A percentile compares a stretch with the other conserved stretches of the same genome.
Conservation (phyloP, 2,329 filamentous ascomycete genomes). For the Fusarium zealandicum region DNA sequence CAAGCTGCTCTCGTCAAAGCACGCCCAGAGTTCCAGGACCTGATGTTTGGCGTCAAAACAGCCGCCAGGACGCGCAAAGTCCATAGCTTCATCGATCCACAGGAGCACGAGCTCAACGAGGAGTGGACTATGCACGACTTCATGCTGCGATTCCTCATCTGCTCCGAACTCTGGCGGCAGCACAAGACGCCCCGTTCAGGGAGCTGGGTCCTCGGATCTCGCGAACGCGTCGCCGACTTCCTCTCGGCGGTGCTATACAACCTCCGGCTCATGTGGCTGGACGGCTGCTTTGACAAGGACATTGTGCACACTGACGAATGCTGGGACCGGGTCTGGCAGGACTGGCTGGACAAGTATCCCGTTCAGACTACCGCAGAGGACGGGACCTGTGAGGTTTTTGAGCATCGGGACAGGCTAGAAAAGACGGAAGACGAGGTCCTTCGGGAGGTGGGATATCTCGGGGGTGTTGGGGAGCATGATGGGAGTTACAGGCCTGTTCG, state of each 20-base stretch:
- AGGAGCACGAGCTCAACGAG: neutral
- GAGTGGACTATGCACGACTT: constrained; percentile 22
- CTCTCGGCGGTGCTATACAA: constrained; percentile 37
- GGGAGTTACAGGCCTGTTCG: constrained; percentile 11
- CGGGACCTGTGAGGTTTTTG: constrained; percentile 17
- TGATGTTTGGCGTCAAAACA: constrained; percentile 32
- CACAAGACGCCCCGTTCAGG: constrained; percentile 28
- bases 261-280: constrained; percentile 32
- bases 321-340: constrained; percentile 41
- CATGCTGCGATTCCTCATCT: constrained; percentile 38
- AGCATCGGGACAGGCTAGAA: constrained; percentile 22
- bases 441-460: constrained; percentile 40
- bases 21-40: constrained; percentile 16
- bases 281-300: constrained; percentile 23
- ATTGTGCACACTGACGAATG: constrained; percentile 2
- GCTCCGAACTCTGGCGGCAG: constrained; percentile 38
- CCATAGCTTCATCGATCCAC: constrained; percentile 19
- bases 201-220: constrained; percentile 32
- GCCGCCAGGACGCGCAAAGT: neutral
- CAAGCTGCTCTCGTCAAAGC: constrained; percentile 11
- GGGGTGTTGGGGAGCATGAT: constrained; percentile 34
- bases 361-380: neutral
- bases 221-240: constrained; percentile 28
- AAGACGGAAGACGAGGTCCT: constrained; percentile 33
- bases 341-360: constrained; percentile 42